phyloP scores from a whole-genome alignment of 2,329 filamentous ascomycete genomes.

The Colletotrichum tabaci region DNA sequence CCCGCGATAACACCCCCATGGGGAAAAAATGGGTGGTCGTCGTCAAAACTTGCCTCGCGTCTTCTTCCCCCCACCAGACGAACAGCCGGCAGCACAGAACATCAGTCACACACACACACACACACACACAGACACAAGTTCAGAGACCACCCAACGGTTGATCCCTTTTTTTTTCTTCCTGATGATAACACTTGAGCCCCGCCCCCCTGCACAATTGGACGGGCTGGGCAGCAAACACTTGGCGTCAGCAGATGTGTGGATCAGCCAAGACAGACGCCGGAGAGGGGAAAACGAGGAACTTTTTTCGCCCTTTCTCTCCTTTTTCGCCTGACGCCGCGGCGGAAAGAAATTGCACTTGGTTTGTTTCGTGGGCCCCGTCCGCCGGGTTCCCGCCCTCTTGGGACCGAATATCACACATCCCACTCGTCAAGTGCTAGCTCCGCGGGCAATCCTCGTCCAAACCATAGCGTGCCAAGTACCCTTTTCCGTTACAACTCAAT shows the following conservation, averaged over 20 bases:
- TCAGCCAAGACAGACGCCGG: slow-evolving; percentile 35
- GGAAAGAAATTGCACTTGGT: not conserved
- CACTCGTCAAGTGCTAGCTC: not conserved
- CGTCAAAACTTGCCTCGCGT: slow-evolving; percentile 35
- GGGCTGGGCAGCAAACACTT: slow-evolving; percentile 34
- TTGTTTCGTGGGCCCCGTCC: too few species aligned
- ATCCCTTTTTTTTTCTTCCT: not conserved
- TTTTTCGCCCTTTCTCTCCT: too few species aligned
- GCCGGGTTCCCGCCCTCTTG: not conserved
- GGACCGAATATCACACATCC: not conserved
- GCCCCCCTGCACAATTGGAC: slow-evolving; percentile 24
- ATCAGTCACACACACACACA: not conserved
- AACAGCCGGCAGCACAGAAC: not conserved
- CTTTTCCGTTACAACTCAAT: slow-evolving; percentile 13
- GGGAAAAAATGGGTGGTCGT: slow-evolving; percentile 31
- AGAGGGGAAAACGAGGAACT: not conserved
- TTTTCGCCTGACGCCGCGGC: slow-evolving; percentile 1
- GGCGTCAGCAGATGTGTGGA: slow-evolving; percentile 43
- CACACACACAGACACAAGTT: not conserved
- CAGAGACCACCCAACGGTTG: not conserved
- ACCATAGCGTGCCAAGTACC: slow-evolving; percentile 20
- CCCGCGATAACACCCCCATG: slow-evolving; percentile 39
- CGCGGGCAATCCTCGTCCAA: not conserved
- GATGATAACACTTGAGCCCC: not conserved
- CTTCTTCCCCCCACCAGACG: not conserved